These are phyloP conservation scores for Raphanus raphanistrum DNA, from an alignment of 345 rosid genomes.

Conservation along the genomic window DNA sequence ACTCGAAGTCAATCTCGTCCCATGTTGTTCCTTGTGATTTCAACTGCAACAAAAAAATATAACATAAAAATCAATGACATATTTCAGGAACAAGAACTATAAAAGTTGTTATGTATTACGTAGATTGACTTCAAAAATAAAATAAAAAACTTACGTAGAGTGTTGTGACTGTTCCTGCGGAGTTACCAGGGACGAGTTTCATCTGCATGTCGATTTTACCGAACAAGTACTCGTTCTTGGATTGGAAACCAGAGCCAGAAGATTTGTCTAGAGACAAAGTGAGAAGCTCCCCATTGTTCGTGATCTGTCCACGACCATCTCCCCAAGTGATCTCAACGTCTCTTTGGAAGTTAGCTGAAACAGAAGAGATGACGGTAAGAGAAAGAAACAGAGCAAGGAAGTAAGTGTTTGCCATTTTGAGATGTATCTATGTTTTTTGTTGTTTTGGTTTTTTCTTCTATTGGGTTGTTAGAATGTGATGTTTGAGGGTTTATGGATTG, in stretches of 20 bases:
- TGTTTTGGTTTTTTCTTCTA: not conserved
- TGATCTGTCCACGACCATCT: slow-evolving; percentile 39
- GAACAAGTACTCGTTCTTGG: slow-evolving; percentile 41
- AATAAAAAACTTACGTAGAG: slow-evolving; percentile 44
- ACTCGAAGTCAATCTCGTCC: slow-evolving; percentile 72
- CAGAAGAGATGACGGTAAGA: slow-evolving; percentile 26
- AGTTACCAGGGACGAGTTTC: slow-evolving; percentile 61
- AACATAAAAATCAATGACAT: not conserved
- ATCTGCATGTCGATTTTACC: slow-evolving; percentile 58
- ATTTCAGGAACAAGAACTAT: not conserved
- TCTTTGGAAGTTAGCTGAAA: slow-evolving; percentile 35
- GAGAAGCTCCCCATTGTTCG: slow-evolving; percentile 42
- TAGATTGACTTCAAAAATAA: too few species aligned
- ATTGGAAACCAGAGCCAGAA: slow-evolving; percentile 42
- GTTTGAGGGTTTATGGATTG: slow-evolving; percentile 24
- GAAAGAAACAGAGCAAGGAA: slow-evolving; percentile 24
- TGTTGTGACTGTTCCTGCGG: slow-evolving; percentile 63
- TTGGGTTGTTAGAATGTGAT: not conserved
- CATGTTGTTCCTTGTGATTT: slow-evolving; percentile 63
- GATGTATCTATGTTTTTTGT: not conserved
- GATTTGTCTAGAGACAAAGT: slow-evolving; percentile 33
- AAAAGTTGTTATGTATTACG: not conserved
- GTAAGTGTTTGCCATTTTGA: slow-evolving; percentile 20
- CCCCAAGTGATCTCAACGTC: slow-evolving; percentile 44
- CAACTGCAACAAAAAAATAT: slow-evolving; percentile 32